A percentile compares a stretch with the other conserved stretches of the same genome.
These are phyloP conservation scores for Fagopyrum tataricum DNA, from an alignment of 148 eudicot species.

Conservation along the genomic window DNA sequence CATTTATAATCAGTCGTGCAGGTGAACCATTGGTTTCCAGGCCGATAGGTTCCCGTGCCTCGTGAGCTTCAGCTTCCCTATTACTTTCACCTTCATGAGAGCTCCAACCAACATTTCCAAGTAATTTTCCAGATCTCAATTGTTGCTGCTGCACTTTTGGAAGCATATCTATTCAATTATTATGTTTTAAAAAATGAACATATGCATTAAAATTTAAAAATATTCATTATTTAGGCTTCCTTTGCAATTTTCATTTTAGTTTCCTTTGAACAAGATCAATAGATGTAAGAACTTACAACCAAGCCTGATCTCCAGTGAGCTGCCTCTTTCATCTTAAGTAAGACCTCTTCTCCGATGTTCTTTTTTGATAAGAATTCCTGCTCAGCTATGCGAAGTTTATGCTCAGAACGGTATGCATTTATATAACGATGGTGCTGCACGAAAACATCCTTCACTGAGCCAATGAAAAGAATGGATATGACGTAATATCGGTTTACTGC, in stretches of 20 bases:
- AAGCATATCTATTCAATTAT: conserved; percentile 62
- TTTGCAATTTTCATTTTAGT: neutral
- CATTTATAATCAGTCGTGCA: neutral
- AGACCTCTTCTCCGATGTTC: conserved; percentile 34
- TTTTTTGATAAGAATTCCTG: conserved; percentile 53
- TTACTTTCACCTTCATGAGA: conserved; percentile 20
- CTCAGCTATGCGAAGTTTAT: conserved; percentile 60
- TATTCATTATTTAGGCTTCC: no score
- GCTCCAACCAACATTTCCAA: conserved; percentile 27
- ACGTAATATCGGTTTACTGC: neutral
- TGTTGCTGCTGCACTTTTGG: conserved; percentile 72
- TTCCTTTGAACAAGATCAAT: neutral
- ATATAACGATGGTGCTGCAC: conserved; percentile 71
- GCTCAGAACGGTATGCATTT: conserved; percentile 77
- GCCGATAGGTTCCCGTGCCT: conserved; percentile 23
- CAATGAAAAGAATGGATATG: neutral
- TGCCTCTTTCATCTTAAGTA: conserved; percentile 42
- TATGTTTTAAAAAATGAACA: conserved; percentile 33
- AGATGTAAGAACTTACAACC: conserved; percentile 61
- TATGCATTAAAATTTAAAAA: neutral
- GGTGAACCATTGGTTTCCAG: neutral
- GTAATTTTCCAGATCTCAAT: conserved; percentile 51
- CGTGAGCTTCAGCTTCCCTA: conserved; percentile 26
- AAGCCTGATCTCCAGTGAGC: conserved; percentile 84
- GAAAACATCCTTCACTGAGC: neutral